Evolutionary conservation across 2,329 filamentous ascomycete species (phyloP).

Genomic region (Hypoxylon sp.): DNA sequence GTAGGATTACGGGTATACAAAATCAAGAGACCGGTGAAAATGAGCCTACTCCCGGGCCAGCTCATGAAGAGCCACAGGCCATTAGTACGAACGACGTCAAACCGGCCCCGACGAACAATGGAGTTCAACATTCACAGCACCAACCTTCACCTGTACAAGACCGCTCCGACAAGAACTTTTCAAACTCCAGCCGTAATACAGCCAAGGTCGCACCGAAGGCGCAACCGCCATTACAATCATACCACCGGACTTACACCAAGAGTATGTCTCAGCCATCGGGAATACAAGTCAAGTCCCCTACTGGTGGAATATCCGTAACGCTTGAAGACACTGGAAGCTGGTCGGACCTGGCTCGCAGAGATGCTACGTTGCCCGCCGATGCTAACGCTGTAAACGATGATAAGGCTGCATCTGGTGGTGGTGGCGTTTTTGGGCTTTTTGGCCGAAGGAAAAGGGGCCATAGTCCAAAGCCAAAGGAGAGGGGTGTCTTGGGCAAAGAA

Average conservation of each 20-base stretch:
- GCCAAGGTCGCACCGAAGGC: constrained; percentile 35
- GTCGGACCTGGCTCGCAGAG: constrained; percentile 90
- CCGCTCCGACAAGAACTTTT: constrained; percentile 33
- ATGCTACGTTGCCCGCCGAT: constrained; percentile 79
- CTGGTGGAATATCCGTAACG: constrained; percentile 90
- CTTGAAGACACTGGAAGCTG: constrained; percentile 91
- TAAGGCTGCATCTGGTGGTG: constrained; percentile 68
- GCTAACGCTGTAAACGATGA: constrained; percentile 68
- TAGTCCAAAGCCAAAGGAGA: constrained; percentile 94
- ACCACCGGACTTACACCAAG: constrained; percentile 63
- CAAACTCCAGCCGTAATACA: constrained; percentile 24
- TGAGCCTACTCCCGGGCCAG: constrained; percentile 42
- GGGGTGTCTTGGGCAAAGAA: constrained; percentile 94
- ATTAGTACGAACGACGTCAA: constrained; percentile 67
- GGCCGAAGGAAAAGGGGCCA: constrained; percentile 91
- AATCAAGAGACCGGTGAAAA: constrained; percentile 46
- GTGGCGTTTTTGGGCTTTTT: constrained; percentile 91
- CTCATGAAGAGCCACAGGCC: constrained; percentile 59
- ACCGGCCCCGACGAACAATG: constrained; percentile 56
- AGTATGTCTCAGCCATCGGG: constrained; percentile 68
- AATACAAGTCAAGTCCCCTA: constrained; percentile 80
- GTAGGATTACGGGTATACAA: constrained; percentile 57
- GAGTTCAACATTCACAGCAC: constrained; percentile 39
- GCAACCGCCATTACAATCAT: constrained; percentile 59
- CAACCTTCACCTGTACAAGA: constrained; percentile 34